These are phyloP conservation scores for Rhodotorula graminis DNA, from an alignment of 768 basidiomycete species.

Conservation along the genomic window DNA sequence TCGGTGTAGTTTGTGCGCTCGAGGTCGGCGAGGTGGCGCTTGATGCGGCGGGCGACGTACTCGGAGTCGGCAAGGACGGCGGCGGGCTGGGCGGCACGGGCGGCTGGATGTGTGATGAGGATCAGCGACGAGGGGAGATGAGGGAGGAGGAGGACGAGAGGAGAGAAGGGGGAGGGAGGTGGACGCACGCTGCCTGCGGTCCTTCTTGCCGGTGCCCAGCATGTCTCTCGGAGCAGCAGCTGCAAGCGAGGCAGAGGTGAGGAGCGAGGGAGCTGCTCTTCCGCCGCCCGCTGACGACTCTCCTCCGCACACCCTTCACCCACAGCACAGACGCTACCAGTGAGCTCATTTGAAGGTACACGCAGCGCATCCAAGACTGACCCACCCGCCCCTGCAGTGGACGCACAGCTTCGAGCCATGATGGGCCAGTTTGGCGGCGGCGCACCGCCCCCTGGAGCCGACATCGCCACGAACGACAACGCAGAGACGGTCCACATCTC, in stretches of 20 bases:
- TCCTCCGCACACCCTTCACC: background rate
- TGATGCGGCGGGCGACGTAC: constrained; percentile 67
- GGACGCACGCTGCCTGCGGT: constrained; percentile 30
- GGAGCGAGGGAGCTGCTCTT: background rate
- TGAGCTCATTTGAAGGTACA: background rate
- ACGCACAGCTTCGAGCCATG: constrained; percentile 20
- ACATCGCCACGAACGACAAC: constrained; percentile 42
- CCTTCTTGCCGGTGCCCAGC: constrained; percentile 17
- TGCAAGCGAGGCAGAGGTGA: background rate
- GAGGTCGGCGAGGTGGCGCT: constrained; percentile 74
- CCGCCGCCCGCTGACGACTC: background rate
- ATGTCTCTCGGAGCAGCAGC: background rate
- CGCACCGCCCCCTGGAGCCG: constrained; percentile 6
- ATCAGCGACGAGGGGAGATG: background rate
- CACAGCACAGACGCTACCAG: too few relatives aligned
- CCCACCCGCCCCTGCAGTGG: background rate
- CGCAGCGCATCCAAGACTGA: too few relatives aligned
- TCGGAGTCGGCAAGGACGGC: constrained; percentile 55
- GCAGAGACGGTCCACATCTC: constrained; percentile 79
- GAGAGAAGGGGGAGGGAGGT: background rate
- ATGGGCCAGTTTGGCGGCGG: constrained; percentile 33
- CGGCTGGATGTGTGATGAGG: background rate
- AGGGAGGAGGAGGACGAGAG: background rate
- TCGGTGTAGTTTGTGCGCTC: constrained; percentile 50
- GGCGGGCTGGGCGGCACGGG: constrained; percentile 8